Evolutionary conservation across 305 asterid species (phyloP), one percentile per base, ranked within the genome.

Genomic region (Fraxinus baroniana): DNA sequence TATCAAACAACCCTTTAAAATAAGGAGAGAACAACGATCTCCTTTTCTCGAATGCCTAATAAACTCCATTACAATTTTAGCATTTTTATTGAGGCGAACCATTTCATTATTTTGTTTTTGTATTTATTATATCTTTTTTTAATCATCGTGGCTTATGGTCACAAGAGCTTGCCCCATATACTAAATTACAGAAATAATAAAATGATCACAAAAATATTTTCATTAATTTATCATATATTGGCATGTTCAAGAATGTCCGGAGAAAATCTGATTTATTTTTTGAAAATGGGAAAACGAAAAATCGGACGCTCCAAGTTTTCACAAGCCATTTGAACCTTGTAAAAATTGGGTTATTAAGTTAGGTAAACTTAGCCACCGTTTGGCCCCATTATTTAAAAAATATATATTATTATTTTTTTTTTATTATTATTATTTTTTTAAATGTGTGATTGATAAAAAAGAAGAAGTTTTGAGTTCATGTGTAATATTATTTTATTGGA

Each of bases 341-440:
- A 0, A 60, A 73, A 33, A 35, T 5, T 26, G 24, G 37, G 52
- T 79, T 39, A 35, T 28, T 70, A 20, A 17, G 77, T 55, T 79
- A 79, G 83, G 83, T 79, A 64, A 70, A 49, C 71, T 41, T 68
- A 8, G 35, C 41, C 41, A 35, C 7, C 6, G 41, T 36, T 36
- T 7, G 41, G 7, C 0, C n/a, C n/a, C n/a, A n/a, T n/a, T n/a
- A n/a, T n/a, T n/a, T n/a, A n/a, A n/a, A n/a, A n/a, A n/a, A n/a
- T n/a, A n/a, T n/a, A n/a, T n/a, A n/a, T n/a, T n/a, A n/a, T n/a
- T n/a, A n/a, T n/a, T n/a, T n/a, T n/a, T n/a, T n/a, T n/a, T n/a
- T n/a, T 35, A 26, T 26, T 26, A 26, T 26, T 26, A 26, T 26
- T 26, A 26, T 26, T 26, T 26, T 26, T 26, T 26, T 35, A 5